A percentile compares a stretch with the other conserved stretches of the same genome.
These are phyloP conservation scores for Trichomonas vaginalis DNA, from an alignment of 208 protist species.

Conservation along the genomic window DNA sequence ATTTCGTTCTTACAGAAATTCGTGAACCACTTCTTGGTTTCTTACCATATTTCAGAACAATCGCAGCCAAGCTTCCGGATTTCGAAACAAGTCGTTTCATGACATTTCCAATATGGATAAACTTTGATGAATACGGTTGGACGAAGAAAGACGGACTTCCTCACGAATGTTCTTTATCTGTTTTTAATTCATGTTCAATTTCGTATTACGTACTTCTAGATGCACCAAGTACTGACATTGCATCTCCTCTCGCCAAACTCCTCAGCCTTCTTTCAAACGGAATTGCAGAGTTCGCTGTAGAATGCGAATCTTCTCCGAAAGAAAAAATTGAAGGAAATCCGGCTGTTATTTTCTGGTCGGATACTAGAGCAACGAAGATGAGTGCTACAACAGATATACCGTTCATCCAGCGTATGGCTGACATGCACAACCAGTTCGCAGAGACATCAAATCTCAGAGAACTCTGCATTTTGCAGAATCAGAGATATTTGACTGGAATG, in stretches of 20 bases:
- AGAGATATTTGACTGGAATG: neutral
- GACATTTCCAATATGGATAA: neutral
- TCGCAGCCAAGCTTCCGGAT: neutral
- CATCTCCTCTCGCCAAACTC: neutral
- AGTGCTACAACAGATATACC: neutral
- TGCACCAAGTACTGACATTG: neutral
- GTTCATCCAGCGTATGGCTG: neutral
- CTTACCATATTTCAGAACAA: neutral
- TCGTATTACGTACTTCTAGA: neutral
- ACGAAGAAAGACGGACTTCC: neutral
- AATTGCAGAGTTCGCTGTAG: neutral
- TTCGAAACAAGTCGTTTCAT: neutral
- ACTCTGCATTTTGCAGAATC: neutral
- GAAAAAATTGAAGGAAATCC: neutral
- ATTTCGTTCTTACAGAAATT: neutral
- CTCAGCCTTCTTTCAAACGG: neutral
- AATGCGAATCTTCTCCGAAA: neutral
- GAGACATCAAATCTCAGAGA: neutral
- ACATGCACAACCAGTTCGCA: neutral
- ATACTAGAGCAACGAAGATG: neutral
- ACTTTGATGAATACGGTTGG: neutral
- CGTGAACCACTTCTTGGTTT: neutral
- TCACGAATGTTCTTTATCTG: neutral
- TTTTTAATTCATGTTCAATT: neutral
- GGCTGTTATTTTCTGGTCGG: neutral